Percentiles rank a stretch among this genome's conserved stretches.
Evolutionary conservation across 345 rosid genomes (phyloP).

Genomic region (Pugionium dolabratum): DNA sequence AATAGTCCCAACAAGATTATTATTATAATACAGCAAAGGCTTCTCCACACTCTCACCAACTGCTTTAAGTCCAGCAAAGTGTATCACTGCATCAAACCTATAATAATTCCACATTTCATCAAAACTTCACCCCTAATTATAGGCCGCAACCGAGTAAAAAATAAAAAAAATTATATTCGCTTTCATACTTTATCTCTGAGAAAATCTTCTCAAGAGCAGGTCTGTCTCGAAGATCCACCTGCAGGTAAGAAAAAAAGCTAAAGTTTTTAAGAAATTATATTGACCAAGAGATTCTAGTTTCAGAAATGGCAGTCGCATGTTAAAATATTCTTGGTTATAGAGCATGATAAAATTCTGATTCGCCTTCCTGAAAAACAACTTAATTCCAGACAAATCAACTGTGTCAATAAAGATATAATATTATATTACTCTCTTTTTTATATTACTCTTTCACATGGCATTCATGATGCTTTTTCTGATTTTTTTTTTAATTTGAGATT

Average conservation of each 20-base stretch:
- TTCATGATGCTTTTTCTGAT: constrained; percentile 16
- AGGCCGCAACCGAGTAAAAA: neutral
- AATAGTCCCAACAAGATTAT: constrained; percentile 83
- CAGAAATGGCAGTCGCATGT: neutral
- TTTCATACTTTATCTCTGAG: constrained; percentile 59
- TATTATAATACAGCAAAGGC: constrained; percentile 77
- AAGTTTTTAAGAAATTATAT: neutral
- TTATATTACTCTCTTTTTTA: neutral
- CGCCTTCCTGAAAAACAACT: constrained; percentile 17
- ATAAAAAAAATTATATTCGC: neutral
- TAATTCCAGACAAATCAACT: constrained; percentile 31
- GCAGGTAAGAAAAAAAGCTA: constrained; percentile 27
- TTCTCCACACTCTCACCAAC: constrained; percentile 95
- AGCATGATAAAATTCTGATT: constrained; percentile 19
- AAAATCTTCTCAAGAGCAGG: constrained; percentile 77
- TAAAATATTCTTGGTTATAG: neutral
- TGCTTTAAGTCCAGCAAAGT: constrained; percentile 98
- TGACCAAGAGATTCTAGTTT: constrained; percentile 13
- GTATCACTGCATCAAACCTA: constrained; percentile 96
- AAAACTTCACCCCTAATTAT: neutral
- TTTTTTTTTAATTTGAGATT: neutral
- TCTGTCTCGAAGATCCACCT: constrained; percentile 86
- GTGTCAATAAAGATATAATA: constrained; percentile 14
- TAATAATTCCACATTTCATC: constrained; percentile 27
- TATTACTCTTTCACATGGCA: constrained; percentile 33